Conservation (phyloP, 2,329 filamentous ascomycete genomes). For the Xylariaceae sp. region DNA sequence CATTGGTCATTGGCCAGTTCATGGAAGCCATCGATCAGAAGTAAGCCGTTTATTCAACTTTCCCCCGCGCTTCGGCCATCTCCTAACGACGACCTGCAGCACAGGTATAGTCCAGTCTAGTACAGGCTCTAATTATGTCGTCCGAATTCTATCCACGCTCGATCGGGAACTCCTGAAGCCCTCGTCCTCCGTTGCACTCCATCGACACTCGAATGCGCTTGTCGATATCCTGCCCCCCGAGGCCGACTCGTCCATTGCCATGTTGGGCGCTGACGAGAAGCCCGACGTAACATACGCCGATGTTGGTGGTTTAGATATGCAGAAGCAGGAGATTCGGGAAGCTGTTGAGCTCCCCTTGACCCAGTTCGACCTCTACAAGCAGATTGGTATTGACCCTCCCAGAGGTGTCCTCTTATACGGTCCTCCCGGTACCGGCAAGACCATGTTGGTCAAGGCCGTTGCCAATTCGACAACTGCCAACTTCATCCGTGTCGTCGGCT, state of each 20-base stretch:
- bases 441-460: slow-evolving; percentile 91
- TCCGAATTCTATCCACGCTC: slow-evolving; percentile 94
- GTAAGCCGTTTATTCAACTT: slow-evolving; percentile 44
- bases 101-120: slow-evolving; percentile 98
- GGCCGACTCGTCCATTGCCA: slow-evolving; percentile 96
- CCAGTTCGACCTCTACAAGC: slow-evolving; percentile 97
- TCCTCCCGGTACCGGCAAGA: slow-evolving; percentile 85
- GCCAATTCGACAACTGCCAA: slow-evolving; percentile 97
- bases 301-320: slow-evolving; percentile 97
- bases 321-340: slow-evolving; percentile 98
- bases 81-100: slow-evolving; percentile 41
- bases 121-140: slow-evolving; percentile 97
- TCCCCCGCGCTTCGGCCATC: not conserved
- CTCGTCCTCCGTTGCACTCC: slow-evolving; percentile 92
- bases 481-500: slow-evolving; percentile 97
- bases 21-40: slow-evolving; percentile 99
- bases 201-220: slow-evolving; percentile 96
- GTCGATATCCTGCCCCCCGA: slow-evolving; percentile 98
- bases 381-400: slow-evolving; percentile 97
- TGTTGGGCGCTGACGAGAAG: slow-evolving; percentile 95
- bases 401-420: slow-evolving; percentile 95
- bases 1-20: slow-evolving; percentile 96
- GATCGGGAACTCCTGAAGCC: slow-evolving; percentile 98
- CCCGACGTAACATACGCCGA: slow-evolving; percentile 97
- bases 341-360: slow-evolving; percentile 94